Conservation (phyloP, 2,329 filamentous ascomycete species). For the Neonectria sp. region DNA sequence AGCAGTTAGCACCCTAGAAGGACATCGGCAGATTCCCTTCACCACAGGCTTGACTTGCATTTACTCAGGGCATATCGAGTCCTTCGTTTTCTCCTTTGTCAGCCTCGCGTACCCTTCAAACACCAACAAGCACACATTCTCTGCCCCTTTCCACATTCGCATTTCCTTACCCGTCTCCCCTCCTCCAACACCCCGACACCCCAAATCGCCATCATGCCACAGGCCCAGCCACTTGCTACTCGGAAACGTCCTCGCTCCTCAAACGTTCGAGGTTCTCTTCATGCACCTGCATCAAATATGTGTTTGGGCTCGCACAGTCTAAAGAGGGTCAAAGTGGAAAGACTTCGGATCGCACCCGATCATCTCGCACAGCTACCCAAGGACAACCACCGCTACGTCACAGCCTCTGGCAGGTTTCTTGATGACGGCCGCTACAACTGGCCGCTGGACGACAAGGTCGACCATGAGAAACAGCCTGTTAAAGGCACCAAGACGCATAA, state of each 20-base stretch:
- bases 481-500: neutral
- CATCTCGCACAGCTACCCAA: constrained; percentile 27
- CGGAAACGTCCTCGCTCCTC: constrained; percentile 26
- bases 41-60: neutral
- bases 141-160: neutral
- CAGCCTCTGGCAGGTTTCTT: constrained; percentile 21
- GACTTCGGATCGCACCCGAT: constrained; percentile 29
- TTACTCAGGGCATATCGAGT: neutral
- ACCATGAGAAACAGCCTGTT: neutral
- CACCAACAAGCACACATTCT: neutral
- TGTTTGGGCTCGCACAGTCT: neutral
- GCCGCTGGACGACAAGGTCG: constrained; percentile 29
- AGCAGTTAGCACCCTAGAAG: constrained; percentile 1
- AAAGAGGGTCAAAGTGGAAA: constrained; percentile 27
- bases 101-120: neutral
- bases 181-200: neutral
- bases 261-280: constrained; percentile 24
- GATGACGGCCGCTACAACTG: constrained; percentile 30
- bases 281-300: constrained; percentile 12
- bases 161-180: neutral
- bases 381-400: constrained; percentile 33
- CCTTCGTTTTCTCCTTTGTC: constrained; percentile 8
- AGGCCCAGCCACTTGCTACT: constrained; percentile 7
- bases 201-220: neutral
- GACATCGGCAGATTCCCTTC: neutral